Evolutionary conservation across 192 early-diverging fungal genomes (phyloP).

Genomic region (Coemansia guatemalensis): DNA sequence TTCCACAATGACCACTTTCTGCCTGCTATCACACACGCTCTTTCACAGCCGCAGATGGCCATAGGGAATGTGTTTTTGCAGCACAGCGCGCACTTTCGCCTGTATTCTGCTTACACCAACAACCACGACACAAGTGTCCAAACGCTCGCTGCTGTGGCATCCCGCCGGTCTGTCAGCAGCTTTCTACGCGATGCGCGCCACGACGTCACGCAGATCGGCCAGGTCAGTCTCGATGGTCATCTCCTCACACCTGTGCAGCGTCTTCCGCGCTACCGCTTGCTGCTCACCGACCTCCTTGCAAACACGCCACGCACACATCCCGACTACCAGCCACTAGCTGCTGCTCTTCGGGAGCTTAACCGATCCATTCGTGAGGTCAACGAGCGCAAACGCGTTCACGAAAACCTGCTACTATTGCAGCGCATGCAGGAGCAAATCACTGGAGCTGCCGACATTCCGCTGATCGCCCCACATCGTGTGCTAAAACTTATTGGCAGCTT

Average conservation of each 20-base stretch:
- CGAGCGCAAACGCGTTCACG: conserved; percentile 73
- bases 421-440: conserved; percentile 60
- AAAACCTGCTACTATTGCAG: conserved; percentile 55
- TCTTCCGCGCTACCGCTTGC: conserved; percentile 88
- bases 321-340: conserved; percentile 68
- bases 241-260: conserved; percentile 92
- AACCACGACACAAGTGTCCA: conserved; percentile 75
- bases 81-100: conserved; percentile 74
- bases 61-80: conserved; percentile 79
- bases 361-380: conserved; percentile 76
- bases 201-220: conserved; percentile 65
- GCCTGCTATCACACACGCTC: conserved; percentile 51
- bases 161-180: conserved; percentile 30
- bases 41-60: conserved; percentile 34
- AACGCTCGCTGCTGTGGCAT: conserved; percentile 56
- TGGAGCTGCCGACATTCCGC: conserved; percentile 40
- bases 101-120: conserved; percentile 85
- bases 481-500: conserved; percentile 58
- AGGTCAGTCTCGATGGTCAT: conserved; percentile 81
- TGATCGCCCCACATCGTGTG: conserved; percentile 57
- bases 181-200: conserved; percentile 45
- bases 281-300: conserved; percentile 81
- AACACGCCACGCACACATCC: conserved; percentile 72
- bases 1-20: conserved; percentile 70
- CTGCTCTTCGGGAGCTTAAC: conserved; percentile 70